These are phyloP conservation scores for Schizopora paradoxa DNA, from an alignment of 1,284 basidiomycete species.

Conservation along the genomic window DNA sequence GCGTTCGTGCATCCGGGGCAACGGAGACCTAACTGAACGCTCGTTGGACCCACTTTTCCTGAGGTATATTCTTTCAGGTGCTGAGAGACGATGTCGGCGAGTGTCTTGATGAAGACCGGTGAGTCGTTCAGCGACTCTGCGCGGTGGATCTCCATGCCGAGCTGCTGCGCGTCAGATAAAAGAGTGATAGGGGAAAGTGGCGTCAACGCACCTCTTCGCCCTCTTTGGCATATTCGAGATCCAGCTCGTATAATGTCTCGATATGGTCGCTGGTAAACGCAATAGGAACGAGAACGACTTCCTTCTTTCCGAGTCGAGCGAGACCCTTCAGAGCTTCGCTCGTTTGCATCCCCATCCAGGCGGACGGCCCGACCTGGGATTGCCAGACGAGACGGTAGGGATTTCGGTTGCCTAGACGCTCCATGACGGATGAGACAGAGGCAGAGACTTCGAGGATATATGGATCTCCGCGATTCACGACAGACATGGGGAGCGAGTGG, in stretches of 20 bases:
- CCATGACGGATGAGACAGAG: constrained; percentile 88
- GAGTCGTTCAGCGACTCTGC: constrained; percentile 95
- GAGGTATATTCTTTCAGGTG: constrained; percentile 68
- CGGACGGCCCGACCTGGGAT: constrained; percentile 93
- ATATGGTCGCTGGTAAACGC: constrained; percentile 99
- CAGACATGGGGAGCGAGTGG: constrained; percentile 95
- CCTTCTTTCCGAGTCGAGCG: constrained; percentile 83
- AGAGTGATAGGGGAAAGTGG: constrained; percentile 12
- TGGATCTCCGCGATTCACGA: constrained; percentile 97
- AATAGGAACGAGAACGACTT: constrained; percentile 88
- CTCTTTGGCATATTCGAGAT: constrained; percentile 91
- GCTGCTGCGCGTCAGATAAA: constrained; percentile 40
- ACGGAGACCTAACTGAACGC: constrained; percentile 79
- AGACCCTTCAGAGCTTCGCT: constrained; percentile 89
- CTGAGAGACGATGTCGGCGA: constrained; percentile 86
- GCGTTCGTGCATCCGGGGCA: constrained; percentile 93
- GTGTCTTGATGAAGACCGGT: constrained; percentile 95
- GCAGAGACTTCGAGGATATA: constrained; percentile 96
- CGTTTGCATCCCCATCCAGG: constrained; percentile 99
- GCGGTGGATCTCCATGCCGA: constrained; percentile 88
- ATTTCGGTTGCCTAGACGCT: constrained; percentile 71
- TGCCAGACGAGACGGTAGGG: constrained; percentile 97
- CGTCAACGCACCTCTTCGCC: constrained; percentile 73
- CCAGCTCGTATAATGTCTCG: constrained; percentile 96
- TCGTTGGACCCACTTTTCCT: constrained; percentile 56